Evolutionary conservation across 306 rosid genomes (phyloP).

Genomic region (Begonia masoniana): DNA sequence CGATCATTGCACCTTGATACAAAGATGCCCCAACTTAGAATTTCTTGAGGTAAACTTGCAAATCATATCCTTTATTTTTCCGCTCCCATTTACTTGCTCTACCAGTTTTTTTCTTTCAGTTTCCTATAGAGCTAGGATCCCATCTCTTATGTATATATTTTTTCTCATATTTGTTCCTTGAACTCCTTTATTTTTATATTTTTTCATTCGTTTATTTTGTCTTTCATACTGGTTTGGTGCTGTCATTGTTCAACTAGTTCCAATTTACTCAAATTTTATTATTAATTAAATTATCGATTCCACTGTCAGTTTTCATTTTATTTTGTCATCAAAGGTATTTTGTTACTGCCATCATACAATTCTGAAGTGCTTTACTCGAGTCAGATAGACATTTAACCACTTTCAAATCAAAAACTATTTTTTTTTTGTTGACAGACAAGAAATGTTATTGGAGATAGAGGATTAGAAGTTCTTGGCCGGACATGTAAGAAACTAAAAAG

Average conservation of each 20-base stretch:
- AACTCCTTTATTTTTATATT: background rate
- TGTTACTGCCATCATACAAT: no score
- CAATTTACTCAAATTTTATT: no score
- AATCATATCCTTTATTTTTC: background rate
- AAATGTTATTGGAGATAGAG: constrained; percentile 93
- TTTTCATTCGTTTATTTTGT: no score
- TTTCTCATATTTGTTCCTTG: background rate
- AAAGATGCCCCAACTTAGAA: constrained; percentile 79
- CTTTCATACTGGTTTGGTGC: no score
- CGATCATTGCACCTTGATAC: constrained; percentile 77
- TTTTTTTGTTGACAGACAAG: constrained; percentile 56
- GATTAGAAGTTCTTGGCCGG: constrained; percentile 74
- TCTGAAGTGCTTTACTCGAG: no score
- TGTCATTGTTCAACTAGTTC: no score
- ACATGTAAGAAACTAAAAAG: constrained; percentile 65
- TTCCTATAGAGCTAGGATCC: background rate
- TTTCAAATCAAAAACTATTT: background rate
- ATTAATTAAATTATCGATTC: no score
- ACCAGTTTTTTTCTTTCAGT: no score
- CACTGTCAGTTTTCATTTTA: no score
- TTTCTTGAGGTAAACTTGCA: constrained; percentile 55
- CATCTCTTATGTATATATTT: background rate
- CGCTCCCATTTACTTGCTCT: no score
- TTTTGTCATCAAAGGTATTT: no score
- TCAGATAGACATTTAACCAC: no score